Evolutionary conservation across 345 rosid genomes (phyloP).

Genomic region (Crucihimalaya himalaica): DNA sequence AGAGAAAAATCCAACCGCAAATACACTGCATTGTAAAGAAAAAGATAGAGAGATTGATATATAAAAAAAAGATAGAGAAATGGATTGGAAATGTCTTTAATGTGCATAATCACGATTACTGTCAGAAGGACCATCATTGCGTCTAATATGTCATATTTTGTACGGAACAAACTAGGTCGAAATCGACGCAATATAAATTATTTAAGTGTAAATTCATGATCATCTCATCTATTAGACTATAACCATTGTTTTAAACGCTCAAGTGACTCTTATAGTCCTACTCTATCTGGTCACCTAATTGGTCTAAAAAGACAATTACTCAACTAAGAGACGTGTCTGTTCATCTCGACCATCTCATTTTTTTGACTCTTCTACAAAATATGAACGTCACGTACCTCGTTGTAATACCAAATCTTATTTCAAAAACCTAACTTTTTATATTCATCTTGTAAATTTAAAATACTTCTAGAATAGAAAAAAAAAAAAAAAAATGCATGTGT

Average conservation of each 20-base stretch:
- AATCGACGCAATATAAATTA: neutral
- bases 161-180: neutral
- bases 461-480: no score
- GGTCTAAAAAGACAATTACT: no score
- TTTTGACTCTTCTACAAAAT: no score
- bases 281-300: no score
- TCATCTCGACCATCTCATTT: no score
- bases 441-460: neutral
- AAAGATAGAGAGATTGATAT: no score
- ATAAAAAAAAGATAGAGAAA: no score
- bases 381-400: no score
- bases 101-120: conserved; percentile 4
- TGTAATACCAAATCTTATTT: neutral
- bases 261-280: no score
- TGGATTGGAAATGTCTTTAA: neutral
- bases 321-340: no score
- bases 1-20: no score
- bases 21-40: no score
- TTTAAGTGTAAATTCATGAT: neutral
- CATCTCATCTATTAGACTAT: neutral
- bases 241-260: neutral
- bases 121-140: neutral
- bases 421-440: neutral
- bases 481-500: neutral
- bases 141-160: neutral